phyloP scores from a whole-genome alignment of 108 stramenopile species.

The Schizochytrium sp. region DNA sequence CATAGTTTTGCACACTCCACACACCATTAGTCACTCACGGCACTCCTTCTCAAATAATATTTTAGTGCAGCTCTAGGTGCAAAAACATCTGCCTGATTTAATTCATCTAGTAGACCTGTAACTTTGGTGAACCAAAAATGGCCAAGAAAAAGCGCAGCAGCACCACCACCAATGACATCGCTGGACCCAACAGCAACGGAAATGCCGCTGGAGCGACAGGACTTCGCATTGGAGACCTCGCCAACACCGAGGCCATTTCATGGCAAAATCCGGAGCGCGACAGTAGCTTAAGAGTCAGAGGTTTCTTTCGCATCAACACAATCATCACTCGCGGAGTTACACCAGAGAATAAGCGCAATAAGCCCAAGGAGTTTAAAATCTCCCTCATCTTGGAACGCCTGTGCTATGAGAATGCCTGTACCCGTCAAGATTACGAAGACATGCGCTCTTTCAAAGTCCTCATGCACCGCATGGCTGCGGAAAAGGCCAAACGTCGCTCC shows the following conservation, averaged over 20 bases:
- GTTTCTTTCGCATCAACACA: neutral
- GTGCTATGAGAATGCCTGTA: constrained; percentile 50
- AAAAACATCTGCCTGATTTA: too few species aligned
- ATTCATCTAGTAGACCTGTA: neutral
- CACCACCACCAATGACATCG: neutral
- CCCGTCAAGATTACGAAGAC: constrained; percentile 56
- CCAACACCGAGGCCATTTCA: neutral
- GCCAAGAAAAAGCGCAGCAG: neutral
- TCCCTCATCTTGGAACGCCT: constrained; percentile 44
- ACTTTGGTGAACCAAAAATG: neutral
- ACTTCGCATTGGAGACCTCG: constrained; percentile 5
- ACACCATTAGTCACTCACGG: too few species aligned
- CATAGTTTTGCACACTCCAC: too few species aligned
- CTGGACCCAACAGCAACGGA: neutral
- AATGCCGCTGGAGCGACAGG: neutral
- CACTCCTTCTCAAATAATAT: too few species aligned
- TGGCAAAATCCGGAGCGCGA: constrained; percentile 24
- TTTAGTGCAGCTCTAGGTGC: too few species aligned
- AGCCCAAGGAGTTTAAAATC: constrained; percentile 43
- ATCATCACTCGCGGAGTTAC: neutral
- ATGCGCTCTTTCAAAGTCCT: constrained; percentile 27
- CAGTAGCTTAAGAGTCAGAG: neutral
- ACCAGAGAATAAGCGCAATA: constrained; percentile 7
- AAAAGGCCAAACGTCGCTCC: constrained; percentile 55
- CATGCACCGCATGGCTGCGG: constrained; percentile 55